Conservation (phyloP, 1,284 basidiomycete species). For the Trichosporon asahii region DNA sequence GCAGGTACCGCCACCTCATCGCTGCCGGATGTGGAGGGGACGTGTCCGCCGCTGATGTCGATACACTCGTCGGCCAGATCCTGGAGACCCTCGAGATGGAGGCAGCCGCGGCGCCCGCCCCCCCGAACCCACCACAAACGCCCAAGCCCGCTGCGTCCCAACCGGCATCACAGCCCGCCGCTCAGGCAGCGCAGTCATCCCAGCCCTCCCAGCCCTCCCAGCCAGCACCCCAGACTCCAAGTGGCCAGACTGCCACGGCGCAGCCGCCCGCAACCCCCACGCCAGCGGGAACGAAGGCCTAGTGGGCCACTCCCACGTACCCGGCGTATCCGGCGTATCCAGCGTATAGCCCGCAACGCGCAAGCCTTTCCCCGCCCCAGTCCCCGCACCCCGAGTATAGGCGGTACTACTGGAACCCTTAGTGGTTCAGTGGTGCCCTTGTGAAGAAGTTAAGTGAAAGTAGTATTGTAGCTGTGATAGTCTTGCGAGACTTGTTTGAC, state of each 20-base stretch:
- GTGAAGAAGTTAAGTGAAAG: neutral
- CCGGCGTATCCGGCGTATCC: no score
- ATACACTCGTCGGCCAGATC: conserved; percentile 74
- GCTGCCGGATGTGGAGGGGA: conserved; percentile 78
- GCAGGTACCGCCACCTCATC: conserved; percentile 79
- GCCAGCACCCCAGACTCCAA: neutral
- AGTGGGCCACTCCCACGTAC: neutral
- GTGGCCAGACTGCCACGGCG: neutral
- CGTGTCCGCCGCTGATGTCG: conserved; percentile 76
- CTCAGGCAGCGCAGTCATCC: neutral
- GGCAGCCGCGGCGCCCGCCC: conserved; percentile 7
- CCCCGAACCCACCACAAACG: neutral
- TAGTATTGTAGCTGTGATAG: conserved; percentile 4
- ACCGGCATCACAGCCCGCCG: no score
- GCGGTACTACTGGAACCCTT: neutral
- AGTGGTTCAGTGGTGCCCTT: neutral
- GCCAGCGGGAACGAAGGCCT: neutral
- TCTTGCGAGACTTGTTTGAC: conserved; percentile 7
- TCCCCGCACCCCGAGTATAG: neutral
- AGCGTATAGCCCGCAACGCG: no score
- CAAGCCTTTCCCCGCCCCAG: no score
- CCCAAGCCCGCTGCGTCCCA: neutral
- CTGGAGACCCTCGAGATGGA: conserved; percentile 33
- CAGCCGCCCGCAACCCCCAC: neutral
- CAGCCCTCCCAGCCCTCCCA: neutral